A percentile compares a stretch with the other conserved stretches of the same genome.
phyloP scores from a whole-genome alignment of 1,284 basidiomycete genomes.

The Naganishia sp. region DNA sequence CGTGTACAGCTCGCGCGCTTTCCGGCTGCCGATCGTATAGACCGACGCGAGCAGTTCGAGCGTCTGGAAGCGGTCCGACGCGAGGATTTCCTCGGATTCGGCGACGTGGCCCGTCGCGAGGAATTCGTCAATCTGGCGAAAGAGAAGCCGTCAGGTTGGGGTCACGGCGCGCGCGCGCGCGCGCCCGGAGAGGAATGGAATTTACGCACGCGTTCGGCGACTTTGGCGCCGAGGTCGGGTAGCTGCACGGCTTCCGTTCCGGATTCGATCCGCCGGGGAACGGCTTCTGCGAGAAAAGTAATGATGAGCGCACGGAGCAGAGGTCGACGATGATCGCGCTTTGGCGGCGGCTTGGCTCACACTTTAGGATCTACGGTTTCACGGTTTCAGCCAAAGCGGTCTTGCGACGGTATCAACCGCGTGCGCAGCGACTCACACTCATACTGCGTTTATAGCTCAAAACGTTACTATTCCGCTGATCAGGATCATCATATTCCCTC shows the following conservation, averaged over 20 bases:
- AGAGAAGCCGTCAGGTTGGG: neutral
- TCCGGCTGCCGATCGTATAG: constrained; percentile 49
- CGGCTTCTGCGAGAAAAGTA: constrained; percentile 37
- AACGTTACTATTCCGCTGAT: constrained; percentile 52
- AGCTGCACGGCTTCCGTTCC: constrained; percentile 49
- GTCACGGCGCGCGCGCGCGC: neutral
- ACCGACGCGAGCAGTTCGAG: constrained; percentile 46
- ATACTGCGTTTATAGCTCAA: constrained; percentile 51
- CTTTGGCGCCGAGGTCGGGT: constrained; percentile 50
- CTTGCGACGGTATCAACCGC: neutral
- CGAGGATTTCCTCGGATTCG: constrained; percentile 45
- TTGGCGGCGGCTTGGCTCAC: constrained; percentile 32
- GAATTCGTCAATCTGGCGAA: constrained; percentile 50
- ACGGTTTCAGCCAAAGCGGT: neutral
- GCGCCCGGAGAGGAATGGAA: neutral
- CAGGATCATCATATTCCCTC: constrained; percentile 49
- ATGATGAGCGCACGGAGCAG: constrained; percentile 18
- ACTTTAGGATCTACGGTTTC: constrained; percentile 44
- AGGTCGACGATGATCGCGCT: neutral
- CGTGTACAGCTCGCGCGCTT: constrained; percentile 48
- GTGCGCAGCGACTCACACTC: constrained; percentile 41
- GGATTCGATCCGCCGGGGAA: constrained; percentile 46
- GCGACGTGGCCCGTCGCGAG: constrained; percentile 44
- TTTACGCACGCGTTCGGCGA: constrained; percentile 44
- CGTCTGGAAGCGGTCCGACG: constrained; percentile 42